Percentiles rank a stretch among this genome's conserved stretches.
Evolutionary conservation across 2,329 filamentous ascomycete genomes (phyloP).

Genomic region (Nothomitra cinnamomea): DNA sequence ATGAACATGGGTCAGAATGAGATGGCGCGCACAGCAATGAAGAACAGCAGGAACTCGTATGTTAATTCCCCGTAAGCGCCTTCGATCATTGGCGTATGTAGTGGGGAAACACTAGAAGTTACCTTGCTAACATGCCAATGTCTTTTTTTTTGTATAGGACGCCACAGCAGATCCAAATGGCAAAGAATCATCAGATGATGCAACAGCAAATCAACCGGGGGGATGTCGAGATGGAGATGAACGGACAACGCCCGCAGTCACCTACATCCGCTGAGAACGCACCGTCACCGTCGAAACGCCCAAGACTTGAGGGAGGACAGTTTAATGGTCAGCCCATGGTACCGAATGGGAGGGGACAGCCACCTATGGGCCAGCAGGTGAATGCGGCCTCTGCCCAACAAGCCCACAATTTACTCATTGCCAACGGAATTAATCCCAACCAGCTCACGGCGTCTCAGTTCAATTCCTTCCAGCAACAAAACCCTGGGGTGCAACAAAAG

Average conservation of each 20-base stretch:
- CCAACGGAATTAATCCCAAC: conserved; percentile 59
- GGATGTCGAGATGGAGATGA: conserved; percentile 73
- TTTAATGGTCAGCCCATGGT: conserved; percentile 68
- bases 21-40: conserved; percentile 58
- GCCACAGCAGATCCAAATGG: conserved; percentile 48
- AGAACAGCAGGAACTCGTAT: conserved; percentile 59
- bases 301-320: conserved; percentile 55
- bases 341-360: conserved; percentile 38
- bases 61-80: conserved; percentile 18
- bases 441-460: conserved; percentile 63
- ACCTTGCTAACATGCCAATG: background rate
- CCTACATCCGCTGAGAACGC: conserved; percentile 74
- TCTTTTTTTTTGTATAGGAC: background rate
- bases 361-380: conserved; percentile 9
- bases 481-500: conserved; percentile 45
- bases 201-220: conserved; percentile 64
- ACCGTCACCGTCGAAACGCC: conserved; percentile 75
- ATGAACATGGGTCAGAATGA: conserved; percentile 44
- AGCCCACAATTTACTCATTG: conserved; percentile 31
- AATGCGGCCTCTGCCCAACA: conserved; percentile 11
- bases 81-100: background rate
- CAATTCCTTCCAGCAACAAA: conserved; percentile 39
- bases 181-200: conserved; percentile 47
- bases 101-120: background rate
- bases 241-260: conserved; percentile 63